A percentile compares a stretch with the other conserved stretches of the same genome.
phyloP scores from a whole-genome alignment of 768 basidiomycete species.

The Vararia minispora region DNA sequence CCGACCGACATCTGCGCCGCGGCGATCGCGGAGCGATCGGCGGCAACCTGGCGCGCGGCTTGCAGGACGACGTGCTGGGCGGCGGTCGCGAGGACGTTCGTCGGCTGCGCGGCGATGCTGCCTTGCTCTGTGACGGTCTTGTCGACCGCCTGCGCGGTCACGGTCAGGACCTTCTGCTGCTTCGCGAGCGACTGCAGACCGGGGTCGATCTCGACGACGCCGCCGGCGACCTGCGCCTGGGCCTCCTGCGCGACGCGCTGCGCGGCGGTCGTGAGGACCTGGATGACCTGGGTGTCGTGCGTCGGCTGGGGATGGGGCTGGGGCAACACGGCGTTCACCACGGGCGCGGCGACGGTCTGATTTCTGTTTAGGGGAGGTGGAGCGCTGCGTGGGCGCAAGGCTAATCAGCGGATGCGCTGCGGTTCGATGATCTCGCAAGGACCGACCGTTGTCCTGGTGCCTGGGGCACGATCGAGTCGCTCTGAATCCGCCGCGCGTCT shows the following conservation, averaged over 20 bases:
- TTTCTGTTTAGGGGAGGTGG: constrained; percentile 2
- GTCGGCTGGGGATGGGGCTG: constrained; percentile 25
- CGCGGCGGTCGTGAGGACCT: constrained; percentile 66
- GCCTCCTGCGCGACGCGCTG: constrained; percentile 69
- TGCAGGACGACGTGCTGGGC: constrained; percentile 76
- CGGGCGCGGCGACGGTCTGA: constrained; percentile 4
- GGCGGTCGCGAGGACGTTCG: constrained; percentile 54
- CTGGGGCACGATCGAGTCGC: constrained; percentile 28
- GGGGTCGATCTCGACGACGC: constrained; percentile 31
- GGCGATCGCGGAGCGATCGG: constrained; percentile 33
- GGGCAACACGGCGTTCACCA: constrained; percentile 11
- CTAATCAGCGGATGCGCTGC: constrained; percentile 1
- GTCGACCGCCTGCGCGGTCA: constrained; percentile 67
- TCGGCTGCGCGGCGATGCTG: constrained; percentile 33
- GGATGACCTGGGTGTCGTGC: constrained; percentile 63
- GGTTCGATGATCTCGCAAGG: not conserved
- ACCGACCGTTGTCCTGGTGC: constrained; percentile 20
- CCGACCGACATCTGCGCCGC: constrained; percentile 32
- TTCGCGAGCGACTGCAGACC: constrained; percentile 59
- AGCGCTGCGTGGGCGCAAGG: not conserved
- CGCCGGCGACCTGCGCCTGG: constrained; percentile 53
- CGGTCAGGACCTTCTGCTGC: constrained; percentile 68
- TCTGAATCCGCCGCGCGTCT: constrained; percentile 31
- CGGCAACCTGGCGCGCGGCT: constrained; percentile 52
- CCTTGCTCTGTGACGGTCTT: constrained; percentile 42